A percentile compares a stretch with the other conserved stretches of the same genome.
These are phyloP conservation scores for Acrocalymma vagum DNA, from an alignment of 2,329 filamentous ascomycete species.

Conservation along the genomic window DNA sequence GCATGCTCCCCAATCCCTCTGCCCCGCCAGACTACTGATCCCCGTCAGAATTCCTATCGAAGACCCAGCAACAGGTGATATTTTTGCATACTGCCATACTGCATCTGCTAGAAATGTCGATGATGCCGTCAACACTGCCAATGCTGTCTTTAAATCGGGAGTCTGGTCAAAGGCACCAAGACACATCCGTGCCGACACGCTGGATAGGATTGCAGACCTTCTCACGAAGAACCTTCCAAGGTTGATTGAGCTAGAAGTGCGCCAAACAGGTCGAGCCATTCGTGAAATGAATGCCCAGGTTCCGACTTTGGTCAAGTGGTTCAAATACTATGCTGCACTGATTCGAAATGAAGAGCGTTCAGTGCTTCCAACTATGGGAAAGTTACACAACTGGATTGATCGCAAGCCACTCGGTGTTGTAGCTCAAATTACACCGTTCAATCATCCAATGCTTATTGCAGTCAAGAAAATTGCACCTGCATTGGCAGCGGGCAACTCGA, in stretches of 20 bases:
- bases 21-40: constrained; percentile 15
- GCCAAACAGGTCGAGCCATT: constrained; percentile 72
- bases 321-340: constrained; percentile 74
- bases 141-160: constrained; percentile 59
- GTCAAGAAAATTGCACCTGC: constrained; percentile 51
- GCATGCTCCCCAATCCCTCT: constrained; percentile 17
- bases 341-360: constrained; percentile 73
- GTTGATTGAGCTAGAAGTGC: constrained; percentile 70
- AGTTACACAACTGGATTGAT: constrained; percentile 56
- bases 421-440: constrained; percentile 50
- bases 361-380: constrained; percentile 70
- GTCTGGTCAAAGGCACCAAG: constrained; percentile 66
- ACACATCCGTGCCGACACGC: constrained; percentile 67
- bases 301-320: constrained; percentile 72
- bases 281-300: constrained; percentile 77
- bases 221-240: constrained; percentile 61
- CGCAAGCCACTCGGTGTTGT: constrained; percentile 47
- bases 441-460: constrained; percentile 50
- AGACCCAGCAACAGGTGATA: constrained; percentile 62
- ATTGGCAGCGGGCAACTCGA: constrained; percentile 44
- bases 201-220: constrained; percentile 67
- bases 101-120: constrained; percentile 58
- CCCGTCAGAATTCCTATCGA: constrained; percentile 59
- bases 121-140: constrained; percentile 51
- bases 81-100: constrained; percentile 61